Percentiles rank a stretch among this genome's conserved stretches.
Evolutionary conservation across 495 filamentous ascomycete genomes (phyloP).

Genomic region (Eremomyces bilateralis): DNA sequence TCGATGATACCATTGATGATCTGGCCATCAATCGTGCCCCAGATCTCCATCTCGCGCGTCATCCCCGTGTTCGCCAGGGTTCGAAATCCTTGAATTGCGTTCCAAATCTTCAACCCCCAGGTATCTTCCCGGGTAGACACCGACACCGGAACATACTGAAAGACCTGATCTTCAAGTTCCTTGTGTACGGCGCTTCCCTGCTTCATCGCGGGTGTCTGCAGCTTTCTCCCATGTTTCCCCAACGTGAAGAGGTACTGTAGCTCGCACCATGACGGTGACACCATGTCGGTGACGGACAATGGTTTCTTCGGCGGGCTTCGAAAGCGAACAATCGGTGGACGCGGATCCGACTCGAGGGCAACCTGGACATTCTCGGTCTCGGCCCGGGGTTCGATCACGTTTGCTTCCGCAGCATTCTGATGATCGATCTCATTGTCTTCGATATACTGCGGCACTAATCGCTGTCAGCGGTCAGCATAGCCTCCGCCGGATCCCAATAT

Average conservation of each 20-base stretch:
- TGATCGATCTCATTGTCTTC: background rate
- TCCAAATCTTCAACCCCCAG: constrained; percentile 75
- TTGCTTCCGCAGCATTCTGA: no score
- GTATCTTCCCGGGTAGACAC: constrained; percentile 57
- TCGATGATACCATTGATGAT: constrained; percentile 83
- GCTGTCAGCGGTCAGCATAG: constrained; percentile 16
- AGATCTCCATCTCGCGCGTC: constrained; percentile 83
- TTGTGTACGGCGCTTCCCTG: constrained; percentile 58
- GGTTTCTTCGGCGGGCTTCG: constrained; percentile 53
- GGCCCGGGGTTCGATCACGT: background rate
- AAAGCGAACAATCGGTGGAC: constrained; percentile 53
- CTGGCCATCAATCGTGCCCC: constrained; percentile 66
- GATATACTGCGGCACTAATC: constrained; percentile 9
- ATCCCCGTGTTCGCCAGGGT: constrained; percentile 55
- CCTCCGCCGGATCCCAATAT: constrained; percentile 1
- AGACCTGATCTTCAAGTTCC: constrained; percentile 64
- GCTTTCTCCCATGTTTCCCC: constrained; percentile 51
- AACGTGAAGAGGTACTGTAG: constrained; percentile 80
- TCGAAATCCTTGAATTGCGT: constrained; percentile 68
- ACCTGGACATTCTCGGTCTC: background rate
- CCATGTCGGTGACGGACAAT: constrained; percentile 76
- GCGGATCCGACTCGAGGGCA: constrained; percentile 5
- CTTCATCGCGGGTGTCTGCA: constrained; percentile 61
- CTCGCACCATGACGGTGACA: constrained; percentile 87
- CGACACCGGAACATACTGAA: constrained; percentile 49